Evolutionary conservation across 352 stramenopile genomes (phyloP).

Genomic region (Globisporangium paddicum): DNA sequence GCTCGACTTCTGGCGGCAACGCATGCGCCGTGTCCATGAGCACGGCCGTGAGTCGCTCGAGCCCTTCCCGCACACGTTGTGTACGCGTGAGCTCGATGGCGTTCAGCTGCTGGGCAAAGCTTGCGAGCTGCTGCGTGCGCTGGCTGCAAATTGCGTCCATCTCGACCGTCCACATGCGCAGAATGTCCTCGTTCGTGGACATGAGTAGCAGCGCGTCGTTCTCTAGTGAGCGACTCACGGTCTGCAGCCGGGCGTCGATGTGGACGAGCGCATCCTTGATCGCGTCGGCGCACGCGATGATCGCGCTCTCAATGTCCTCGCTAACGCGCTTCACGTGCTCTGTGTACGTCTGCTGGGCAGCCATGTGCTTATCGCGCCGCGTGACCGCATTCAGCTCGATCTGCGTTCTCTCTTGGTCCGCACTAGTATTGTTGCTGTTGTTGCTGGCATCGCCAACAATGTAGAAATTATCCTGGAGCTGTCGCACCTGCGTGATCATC

Average conservation of each 20-base stretch:
- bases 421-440: slow-evolving; percentile 1
- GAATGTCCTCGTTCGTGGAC: slow-evolving; percentile 28
- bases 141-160: slow-evolving; percentile 38
- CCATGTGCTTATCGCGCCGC: slow-evolving; percentile 56
- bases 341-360: slow-evolving; percentile 37
- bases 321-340: slow-evolving; percentile 53
- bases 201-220: slow-evolving; percentile 33
- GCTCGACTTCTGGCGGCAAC: slow-evolving; percentile 59
- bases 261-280: slow-evolving; percentile 50
- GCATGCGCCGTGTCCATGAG: slow-evolving; percentile 69
- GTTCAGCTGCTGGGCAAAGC: slow-evolving; percentile 44
- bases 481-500: slow-evolving; percentile 44
- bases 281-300: slow-evolving; percentile 46
- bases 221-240: slow-evolving; percentile 18
- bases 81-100: slow-evolving; percentile 49
- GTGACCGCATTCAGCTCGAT: slow-evolving; percentile 53
- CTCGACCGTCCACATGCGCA: slow-evolving; percentile 29
- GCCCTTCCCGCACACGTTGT: slow-evolving; percentile 26
- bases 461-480: slow-evolving; percentile 45
- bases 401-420: slow-evolving; percentile 15
- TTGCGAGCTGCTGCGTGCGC: slow-evolving; percentile 33
- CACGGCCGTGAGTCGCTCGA: slow-evolving; percentile 39
- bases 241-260: slow-evolving; percentile 28
- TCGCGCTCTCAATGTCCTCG: slow-evolving; percentile 48
- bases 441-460: slow-evolving; percentile 10